These are phyloP conservation scores for Piloderma croceum DNA, from an alignment of 768 basidiomycete species.

Conservation along the genomic window DNA sequence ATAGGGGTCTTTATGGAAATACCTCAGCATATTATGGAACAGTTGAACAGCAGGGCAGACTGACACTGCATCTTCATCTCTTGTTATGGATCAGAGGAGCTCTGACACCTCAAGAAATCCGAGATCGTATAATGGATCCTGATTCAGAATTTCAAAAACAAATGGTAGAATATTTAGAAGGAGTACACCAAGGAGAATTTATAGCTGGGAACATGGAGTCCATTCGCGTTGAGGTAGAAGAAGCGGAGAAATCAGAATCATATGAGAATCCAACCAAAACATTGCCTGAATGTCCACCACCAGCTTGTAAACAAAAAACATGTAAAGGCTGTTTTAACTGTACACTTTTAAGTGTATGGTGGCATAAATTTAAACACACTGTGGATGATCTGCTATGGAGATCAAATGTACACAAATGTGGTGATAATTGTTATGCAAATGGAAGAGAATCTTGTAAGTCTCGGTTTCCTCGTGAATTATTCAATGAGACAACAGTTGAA, in stretches of 20 bases:
- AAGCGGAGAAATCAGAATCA: neutral
- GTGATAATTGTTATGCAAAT: too few species aligned
- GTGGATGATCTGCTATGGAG: constrained; percentile 23
- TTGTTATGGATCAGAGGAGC: constrained; percentile 21
- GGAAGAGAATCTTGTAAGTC: too few species aligned
- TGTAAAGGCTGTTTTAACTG: constrained; percentile 25
- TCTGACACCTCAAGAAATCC: constrained; percentile 13
- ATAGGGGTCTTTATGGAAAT: constrained; percentile 24
- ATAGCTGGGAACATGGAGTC: neutral
- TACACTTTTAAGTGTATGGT: constrained; percentile 11
- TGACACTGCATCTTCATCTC: constrained; percentile 28
- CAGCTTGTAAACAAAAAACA: constrained; percentile 9
- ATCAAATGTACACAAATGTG: constrained; percentile 30
- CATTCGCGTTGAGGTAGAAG: neutral
- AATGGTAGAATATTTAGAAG: constrained; percentile 9
- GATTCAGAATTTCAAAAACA: constrained; percentile 5
- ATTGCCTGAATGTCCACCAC: constrained; percentile 19
- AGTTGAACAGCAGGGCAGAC: constrained; percentile 34
- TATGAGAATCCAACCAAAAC: constrained; percentile 21
- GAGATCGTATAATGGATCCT: constrained; percentile 5
- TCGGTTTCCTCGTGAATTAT: constrained; percentile 26
- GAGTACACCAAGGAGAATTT: constrained; percentile 9
- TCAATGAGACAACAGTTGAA: constrained; percentile 21
- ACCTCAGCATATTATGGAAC: constrained; percentile 33
- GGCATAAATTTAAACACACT: constrained; percentile 10